Conservation (phyloP, 768 basidiomycete genomes). For the Ephemerocybe angulata region DNA sequence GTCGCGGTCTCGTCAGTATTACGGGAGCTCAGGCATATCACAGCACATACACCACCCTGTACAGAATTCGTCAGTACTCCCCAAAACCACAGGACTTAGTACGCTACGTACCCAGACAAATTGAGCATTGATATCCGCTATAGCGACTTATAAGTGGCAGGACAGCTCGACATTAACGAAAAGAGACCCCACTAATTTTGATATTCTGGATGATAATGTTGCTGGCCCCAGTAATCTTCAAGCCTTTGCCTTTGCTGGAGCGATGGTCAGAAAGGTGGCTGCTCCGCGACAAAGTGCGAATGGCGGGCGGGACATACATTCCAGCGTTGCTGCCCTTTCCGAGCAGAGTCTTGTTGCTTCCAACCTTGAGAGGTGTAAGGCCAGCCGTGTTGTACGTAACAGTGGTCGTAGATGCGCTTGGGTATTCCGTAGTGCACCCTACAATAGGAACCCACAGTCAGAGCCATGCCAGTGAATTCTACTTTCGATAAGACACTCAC, state of each 20-base stretch:
- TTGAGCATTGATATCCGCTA: slow-evolving; percentile 19
- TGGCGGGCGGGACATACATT: slow-evolving; percentile 14
- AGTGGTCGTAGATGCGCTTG: slow-evolving; percentile 15
- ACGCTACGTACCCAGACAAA: slow-evolving; percentile 17
- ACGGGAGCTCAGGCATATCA: not conserved
- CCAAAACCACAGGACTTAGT: not conserved
- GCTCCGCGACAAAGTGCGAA: not conserved
- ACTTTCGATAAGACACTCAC: no score
- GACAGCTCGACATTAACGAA: not conserved
- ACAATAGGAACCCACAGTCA: not conserved
- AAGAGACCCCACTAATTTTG: slow-evolving; percentile 6
- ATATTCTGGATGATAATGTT: slow-evolving; percentile 26
- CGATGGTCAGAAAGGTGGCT: no score
- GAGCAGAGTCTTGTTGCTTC: slow-evolving; percentile 23
- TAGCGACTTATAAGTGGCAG: not conserved
- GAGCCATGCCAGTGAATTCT: no score
- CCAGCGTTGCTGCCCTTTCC: slow-evolving; percentile 21
- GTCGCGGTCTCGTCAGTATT: not conserved
- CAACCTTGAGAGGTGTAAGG: slow-evolving; percentile 18
- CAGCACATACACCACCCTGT: slow-evolving; percentile 10
- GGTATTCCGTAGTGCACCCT: slow-evolving; percentile 21
- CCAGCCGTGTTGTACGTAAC: slow-evolving; percentile 19
- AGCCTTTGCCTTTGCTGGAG: slow-evolving; percentile 11
- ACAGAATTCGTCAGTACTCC: not conserved
- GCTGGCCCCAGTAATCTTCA: slow-evolving; percentile 18